Conservation (phyloP, 192 early-diverging fungal species). For the Dimargaris xerosporica region DNA sequence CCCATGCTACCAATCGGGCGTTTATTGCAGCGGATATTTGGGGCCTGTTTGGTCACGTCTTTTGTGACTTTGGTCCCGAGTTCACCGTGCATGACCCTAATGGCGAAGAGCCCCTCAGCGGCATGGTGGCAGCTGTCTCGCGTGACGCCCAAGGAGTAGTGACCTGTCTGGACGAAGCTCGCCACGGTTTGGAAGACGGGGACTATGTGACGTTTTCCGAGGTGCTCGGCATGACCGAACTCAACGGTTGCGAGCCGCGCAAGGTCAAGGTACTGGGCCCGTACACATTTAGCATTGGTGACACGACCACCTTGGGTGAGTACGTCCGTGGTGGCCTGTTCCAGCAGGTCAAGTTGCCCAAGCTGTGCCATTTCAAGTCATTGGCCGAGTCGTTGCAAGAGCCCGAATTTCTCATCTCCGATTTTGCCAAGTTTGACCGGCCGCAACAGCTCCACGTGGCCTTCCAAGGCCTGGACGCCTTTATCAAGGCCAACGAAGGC, state of each 20-base stretch:
- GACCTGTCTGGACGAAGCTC: conserved; percentile 88
- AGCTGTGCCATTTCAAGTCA: conserved; percentile 58
- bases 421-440: conserved; percentile 98
- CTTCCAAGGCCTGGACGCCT: conserved; percentile 88
- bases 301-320: conserved; percentile 54
- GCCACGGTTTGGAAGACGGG: conserved; percentile 97
- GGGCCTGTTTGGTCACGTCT: conserved; percentile 84
- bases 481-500: conserved; percentile 41
- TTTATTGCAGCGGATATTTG: conserved; percentile 81
- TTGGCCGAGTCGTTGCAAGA: conserved; percentile 56
- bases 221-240: conserved; percentile 78
- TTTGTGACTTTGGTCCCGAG: conserved; percentile 90
- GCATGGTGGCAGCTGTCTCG: conserved; percentile 79
- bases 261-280: conserved; percentile 79
- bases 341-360: conserved; percentile 91
- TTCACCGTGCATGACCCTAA: conserved; percentile 78
- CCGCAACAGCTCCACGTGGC: conserved; percentile 80
- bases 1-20: conserved; percentile 39
- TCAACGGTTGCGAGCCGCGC: conserved; percentile 67
- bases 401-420: conserved; percentile 77
- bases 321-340: conserved; percentile 82
- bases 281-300: conserved; percentile 94
- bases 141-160: conserved; percentile 71
- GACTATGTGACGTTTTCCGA: conserved; percentile 90
- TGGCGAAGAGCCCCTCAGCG: conserved; percentile 81